phyloP scores from a whole-genome alignment of 169 alveolate species.

The Cryptosporidium canis region DNA sequence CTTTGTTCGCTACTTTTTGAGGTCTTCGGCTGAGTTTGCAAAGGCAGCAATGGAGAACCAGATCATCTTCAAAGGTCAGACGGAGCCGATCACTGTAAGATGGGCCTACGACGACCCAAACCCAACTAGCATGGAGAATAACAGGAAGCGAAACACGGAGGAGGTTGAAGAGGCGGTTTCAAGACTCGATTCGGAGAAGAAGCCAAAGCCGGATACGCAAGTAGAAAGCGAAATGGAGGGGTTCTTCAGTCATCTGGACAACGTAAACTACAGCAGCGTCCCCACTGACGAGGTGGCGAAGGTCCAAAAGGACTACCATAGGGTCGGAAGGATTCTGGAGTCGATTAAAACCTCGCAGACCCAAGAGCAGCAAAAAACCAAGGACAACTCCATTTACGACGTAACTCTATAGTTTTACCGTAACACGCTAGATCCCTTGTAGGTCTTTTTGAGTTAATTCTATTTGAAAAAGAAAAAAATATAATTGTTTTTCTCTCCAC shows the following conservation, averaged over 20 bases:
- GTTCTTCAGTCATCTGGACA: neutral
- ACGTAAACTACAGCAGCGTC: neutral
- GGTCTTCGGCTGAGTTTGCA: conserved; percentile 98
- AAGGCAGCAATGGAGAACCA: conserved; percentile 98
- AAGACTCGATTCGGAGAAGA: neutral
- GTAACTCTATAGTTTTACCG: neutral
- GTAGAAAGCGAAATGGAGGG: conserved; percentile 15
- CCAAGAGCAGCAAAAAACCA: neutral
- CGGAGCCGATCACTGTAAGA: conserved; percentile 90
- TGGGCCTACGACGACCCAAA: conserved; percentile 94
- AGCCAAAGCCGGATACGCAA: neutral
- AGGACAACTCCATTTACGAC: conserved; percentile 8
- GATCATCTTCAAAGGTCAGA: conserved; percentile 87
- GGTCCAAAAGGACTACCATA: conserved; percentile 3
- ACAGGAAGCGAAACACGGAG: conserved; percentile 12
- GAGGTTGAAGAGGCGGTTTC: conserved; percentile 18
- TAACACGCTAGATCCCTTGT: neutral
- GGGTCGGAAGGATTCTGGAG: conserved; percentile 40
- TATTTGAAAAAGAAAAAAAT: neutral
- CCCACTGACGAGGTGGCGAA: neutral
- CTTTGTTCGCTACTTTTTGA: conserved; percentile 92
- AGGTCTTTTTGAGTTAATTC: neutral
- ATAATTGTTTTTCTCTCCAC: neutral
- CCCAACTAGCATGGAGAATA: conserved; percentile 68
- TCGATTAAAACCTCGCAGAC: neutral